Evolutionary conservation across 192 early-diverging fungal species (phyloP), one percentile per base, ranked within the genome.

Genomic region (Coemansia sp.): DNA sequence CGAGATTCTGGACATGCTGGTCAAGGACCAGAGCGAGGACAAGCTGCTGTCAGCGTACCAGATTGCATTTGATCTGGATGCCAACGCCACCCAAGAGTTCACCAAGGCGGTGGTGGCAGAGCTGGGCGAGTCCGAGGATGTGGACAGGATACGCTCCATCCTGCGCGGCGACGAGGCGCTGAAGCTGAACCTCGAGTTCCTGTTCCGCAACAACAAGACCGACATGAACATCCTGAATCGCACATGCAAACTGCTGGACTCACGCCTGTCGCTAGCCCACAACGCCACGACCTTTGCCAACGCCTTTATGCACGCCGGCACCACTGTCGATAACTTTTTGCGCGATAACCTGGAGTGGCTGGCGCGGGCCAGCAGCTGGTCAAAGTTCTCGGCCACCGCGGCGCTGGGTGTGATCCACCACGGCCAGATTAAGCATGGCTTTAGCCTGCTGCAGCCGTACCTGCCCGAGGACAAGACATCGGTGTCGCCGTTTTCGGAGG

Each of bases 301-400:
- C 54, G 94, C 95, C 1, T 96, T 94, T 58, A 95, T 95, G 93
- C 89, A 96, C 46, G 92, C 95, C 20, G 97, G 97, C 21, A 99
- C 97, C 3, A 97, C 95, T 2, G 90, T 90, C 50, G 97, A 99
- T 63, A 93, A 92, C 62, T 99, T 99, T 64, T 81, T 99, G 73
- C 82, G 97, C 40, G 89, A 95, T 51, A 97, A 94, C 69, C 77
- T 98, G 36, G 95, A 99, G 60, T 99, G 97, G 97, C 83, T 99
- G 31, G 85, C 89, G 41, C 85, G 95, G 48, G 93, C 95, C 34
- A 96, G 87, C 27, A 96, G 96, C 81, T 99, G 97, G 97, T 88
- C 94, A 21, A 99, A 99, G 78, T 99, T 99, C 71, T 90, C 91
- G 48, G 97, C 95, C 2, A 98, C 95, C 2, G 97, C 97, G 10